These are phyloP conservation scores for Pseudogymnoascus sp. DNA, from an alignment of 2,329 filamentous ascomycete species.

Conservation along the genomic window DNA sequence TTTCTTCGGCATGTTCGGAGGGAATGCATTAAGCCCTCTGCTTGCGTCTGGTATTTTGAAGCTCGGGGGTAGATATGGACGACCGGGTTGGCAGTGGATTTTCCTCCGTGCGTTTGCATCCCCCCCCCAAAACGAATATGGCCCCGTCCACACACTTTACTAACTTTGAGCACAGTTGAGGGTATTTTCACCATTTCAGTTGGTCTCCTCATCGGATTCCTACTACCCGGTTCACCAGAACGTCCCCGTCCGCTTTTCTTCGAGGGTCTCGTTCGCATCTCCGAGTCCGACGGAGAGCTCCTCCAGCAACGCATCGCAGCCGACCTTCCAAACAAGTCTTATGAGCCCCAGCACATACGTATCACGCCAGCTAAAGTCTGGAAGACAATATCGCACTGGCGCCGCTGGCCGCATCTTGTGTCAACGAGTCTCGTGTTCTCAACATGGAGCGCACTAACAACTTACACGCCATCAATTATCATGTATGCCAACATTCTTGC, in stretches of 20 bases:
- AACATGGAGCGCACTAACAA: slow-evolving; percentile 24
- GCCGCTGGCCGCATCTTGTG: slow-evolving; percentile 25
- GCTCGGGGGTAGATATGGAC: slow-evolving; percentile 14
- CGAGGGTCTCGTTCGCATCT: slow-evolving; percentile 9
- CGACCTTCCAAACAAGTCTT: slow-evolving; percentile 35
- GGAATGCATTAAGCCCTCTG: slow-evolving; percentile 55
- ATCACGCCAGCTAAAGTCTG: slow-evolving; percentile 24
- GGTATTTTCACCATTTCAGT: slow-evolving; percentile 27
- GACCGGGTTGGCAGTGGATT: slow-evolving; percentile 19
- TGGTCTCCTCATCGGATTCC: slow-evolving; percentile 33
- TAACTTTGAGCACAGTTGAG: slow-evolving; percentile 20
- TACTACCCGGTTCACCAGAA: slow-evolving; percentile 34
- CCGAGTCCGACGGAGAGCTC: slow-evolving; percentile 32
- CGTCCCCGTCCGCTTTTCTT: slow-evolving; percentile 31
- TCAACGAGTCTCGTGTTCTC: slow-evolving; percentile 21
- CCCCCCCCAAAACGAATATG: too few relatives aligned
- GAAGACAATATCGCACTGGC: slow-evolving; percentile 18
- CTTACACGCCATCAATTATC: slow-evolving; percentile 28
- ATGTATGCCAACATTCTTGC: slow-evolving; percentile 13
- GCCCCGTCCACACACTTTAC: neutral
- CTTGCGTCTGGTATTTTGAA: slow-evolving; percentile 38
- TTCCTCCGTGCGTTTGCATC: slow-evolving; percentile 11
- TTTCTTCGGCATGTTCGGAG: slow-evolving; percentile 50
- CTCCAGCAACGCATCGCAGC: slow-evolving; percentile 36
- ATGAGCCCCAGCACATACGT: slow-evolving; percentile 27